Base-by-base conservation (phyloP, 495 filamentous ascomycete genomes). In the Daldinia bambusicola region DNA sequence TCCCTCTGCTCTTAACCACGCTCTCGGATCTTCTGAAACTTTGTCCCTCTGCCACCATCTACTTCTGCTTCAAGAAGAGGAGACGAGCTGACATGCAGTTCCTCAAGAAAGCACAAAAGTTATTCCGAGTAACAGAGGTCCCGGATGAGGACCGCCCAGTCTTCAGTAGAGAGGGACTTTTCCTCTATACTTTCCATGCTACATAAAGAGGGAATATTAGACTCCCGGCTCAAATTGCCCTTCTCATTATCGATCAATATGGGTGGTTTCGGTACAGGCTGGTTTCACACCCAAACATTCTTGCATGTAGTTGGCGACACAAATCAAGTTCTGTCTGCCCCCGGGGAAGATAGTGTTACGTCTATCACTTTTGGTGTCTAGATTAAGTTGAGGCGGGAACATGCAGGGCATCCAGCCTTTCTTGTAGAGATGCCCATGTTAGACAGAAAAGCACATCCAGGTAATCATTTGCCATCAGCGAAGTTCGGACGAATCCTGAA, bases 31-130 rank as follows among this genome's bases (percentile, higher is more conserved):
- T 92, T 61, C 72, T 91, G 41, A 84, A 61, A 43, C 74, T 84
- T 31, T 81, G 83, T 16, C 81, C 86, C 1, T 72, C 83, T 13
- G 86, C 93, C 0, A 83, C 91, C 4, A 89, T 94, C 73, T 98
- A 92, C 79, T 99, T 99, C 82, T 98, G 95, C 81, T 97, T 92
- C 82, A 98, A 97, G 82, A 93, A 90, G 80, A 85, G 95, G 67
- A 87, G 95, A 70, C 85, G 89, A 66, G 91, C 90, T 56, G 91
- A 94, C 73, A 81, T 89, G 77, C 87, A 89, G 60, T 92, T 92
- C 71, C 84, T 93, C 74, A 91, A 89, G 80, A 82, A 81, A 67
- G 88, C 89, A 10, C 87, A 81, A 74, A 93, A 90, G 77, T 74
- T 80, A 45, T 93, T 92, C 69, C 63, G 80, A 6, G 84, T 93